phyloP scores from a whole-genome alignment of 1,139 yeast species.

The Zygoascus sp. region DNA sequence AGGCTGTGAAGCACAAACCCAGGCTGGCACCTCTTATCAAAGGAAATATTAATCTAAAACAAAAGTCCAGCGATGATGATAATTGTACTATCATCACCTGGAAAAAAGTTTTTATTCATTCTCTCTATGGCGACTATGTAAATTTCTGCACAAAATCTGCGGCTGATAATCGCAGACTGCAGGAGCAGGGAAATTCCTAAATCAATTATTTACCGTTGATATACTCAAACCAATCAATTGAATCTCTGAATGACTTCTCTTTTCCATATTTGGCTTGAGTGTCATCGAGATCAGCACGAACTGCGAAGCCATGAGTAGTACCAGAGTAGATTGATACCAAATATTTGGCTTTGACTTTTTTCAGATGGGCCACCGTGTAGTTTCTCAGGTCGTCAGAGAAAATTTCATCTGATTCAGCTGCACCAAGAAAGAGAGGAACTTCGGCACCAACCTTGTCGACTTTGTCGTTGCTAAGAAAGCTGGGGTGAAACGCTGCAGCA shows the following conservation, averaged over 20 bases:
- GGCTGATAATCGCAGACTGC: background rate
- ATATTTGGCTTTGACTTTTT: slow-evolving; percentile 47
- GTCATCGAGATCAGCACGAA: slow-evolving; percentile 61
- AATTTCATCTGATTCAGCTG: slow-evolving; percentile 62
- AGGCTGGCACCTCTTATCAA: background rate
- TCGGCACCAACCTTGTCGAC: slow-evolving; percentile 50
- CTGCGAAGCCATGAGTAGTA: slow-evolving; percentile 69
- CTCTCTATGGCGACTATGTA: slow-evolving; percentile 24
- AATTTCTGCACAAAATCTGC: slow-evolving; percentile 22
- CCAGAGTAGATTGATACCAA: slow-evolving; percentile 58
- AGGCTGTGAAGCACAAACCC: background rate
- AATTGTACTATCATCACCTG: slow-evolving; percentile 27
- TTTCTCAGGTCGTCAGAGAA: slow-evolving; percentile 62
- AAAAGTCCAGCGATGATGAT: slow-evolving; percentile 2
- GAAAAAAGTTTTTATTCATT: slow-evolving; percentile 26
- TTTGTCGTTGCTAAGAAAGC: slow-evolving; percentile 52
- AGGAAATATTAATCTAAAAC: background rate
- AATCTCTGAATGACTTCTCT: slow-evolving; percentile 63
- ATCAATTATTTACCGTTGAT: background rate
- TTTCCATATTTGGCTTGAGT: slow-evolving; percentile 61
- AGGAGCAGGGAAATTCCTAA: background rate
- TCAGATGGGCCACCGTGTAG: slow-evolving; percentile 54
- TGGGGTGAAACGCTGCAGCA: slow-evolving; percentile 79
- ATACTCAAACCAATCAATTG: slow-evolving; percentile 47
- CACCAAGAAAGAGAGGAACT: slow-evolving; percentile 59